A percentile compares a stretch with the other conserved stretches of the same genome.
Evolutionary conservation across 2,329 filamentous ascomycete species (phyloP).

Genomic region (Claviceps fusiformis): DNA sequence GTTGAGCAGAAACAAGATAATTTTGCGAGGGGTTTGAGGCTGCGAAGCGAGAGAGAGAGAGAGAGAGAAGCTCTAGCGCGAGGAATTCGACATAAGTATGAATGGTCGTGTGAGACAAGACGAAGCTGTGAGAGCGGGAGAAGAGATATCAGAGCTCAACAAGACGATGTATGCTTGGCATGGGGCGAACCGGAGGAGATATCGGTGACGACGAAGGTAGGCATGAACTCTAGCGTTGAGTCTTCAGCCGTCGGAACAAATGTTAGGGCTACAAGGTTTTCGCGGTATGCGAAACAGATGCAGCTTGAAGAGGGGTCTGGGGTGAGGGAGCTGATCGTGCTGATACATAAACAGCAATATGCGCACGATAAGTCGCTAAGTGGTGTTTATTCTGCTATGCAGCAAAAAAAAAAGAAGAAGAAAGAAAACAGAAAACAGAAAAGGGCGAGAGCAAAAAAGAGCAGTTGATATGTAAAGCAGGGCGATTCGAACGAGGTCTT

Average conservation of each 20-base stretch:
- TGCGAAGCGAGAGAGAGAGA: constrained; percentile 5
- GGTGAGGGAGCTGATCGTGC: constrained; percentile 80
- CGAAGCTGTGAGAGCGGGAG: constrained; percentile 25
- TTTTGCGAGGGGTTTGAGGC: constrained; percentile 8
- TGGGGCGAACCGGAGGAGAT: constrained; percentile 36
- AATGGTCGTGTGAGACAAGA: constrained; percentile 11
- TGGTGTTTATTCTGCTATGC: constrained; percentile 11
- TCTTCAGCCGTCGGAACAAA: constrained; percentile 84
- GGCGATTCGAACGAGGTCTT: neutral
- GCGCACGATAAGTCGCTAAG: constrained; percentile 17
- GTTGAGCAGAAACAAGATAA: neutral
- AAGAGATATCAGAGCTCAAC: constrained; percentile 38
- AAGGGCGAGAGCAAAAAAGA: neutral
- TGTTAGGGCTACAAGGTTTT: constrained; percentile 83
- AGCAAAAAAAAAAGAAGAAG: neutral
- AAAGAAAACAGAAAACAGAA: neutral
- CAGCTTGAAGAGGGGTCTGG: constrained; percentile 93
- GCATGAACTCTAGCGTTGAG: constrained; percentile 39
- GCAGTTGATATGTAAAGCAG: neutral
- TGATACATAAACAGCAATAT: constrained; percentile 88
- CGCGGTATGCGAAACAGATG: constrained; percentile 92
- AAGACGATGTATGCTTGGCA: constrained; percentile 40
- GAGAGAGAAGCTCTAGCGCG: constrained; percentile 6
- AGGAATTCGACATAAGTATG: constrained; percentile 27
- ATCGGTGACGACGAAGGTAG: constrained; percentile 35